Evolutionary conservation across 2,329 filamentous ascomycete species (phyloP).

Genomic region (Aspergillus thermomutatus): DNA sequence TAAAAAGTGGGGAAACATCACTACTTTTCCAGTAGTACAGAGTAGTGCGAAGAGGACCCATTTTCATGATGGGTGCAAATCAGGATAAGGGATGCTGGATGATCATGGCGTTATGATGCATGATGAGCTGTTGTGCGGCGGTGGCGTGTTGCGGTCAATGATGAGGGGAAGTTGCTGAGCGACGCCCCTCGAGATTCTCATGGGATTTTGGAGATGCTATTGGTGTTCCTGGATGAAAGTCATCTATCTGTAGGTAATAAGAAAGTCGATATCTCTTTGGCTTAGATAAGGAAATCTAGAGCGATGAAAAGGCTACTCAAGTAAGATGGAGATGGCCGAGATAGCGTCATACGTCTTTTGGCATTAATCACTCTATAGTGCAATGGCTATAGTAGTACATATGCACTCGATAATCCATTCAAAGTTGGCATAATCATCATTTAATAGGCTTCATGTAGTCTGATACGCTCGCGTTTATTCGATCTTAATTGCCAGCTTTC

Average conservation of each 20-base stretch:
- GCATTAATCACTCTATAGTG: not conserved
- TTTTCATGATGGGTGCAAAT: not conserved
- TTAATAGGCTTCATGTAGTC: not conserved
- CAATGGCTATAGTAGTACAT: not conserved
- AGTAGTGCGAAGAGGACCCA: not conserved
- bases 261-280: not conserved
- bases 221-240: not conserved
- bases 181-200: not conserved
- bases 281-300: not conserved
- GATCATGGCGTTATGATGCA: conserved; percentile 8
- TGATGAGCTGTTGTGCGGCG: conserved; percentile 6
- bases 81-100: not conserved
- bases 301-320: not conserved
- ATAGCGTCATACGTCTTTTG: not conserved
- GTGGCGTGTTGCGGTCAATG: conserved; percentile 13
- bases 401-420: not conserved
- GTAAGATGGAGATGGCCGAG: not conserved
- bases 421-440: not conserved
- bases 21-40: not conserved
- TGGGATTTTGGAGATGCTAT: not conserved
- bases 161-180: conserved; percentile 1
- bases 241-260: too few species aligned
- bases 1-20: not conserved
- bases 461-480: conserved; percentile 20
- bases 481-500: conserved; percentile 52